Conservation (phyloP, 2,329 filamentous ascomycete species). For the Capronia coronata region DNA sequence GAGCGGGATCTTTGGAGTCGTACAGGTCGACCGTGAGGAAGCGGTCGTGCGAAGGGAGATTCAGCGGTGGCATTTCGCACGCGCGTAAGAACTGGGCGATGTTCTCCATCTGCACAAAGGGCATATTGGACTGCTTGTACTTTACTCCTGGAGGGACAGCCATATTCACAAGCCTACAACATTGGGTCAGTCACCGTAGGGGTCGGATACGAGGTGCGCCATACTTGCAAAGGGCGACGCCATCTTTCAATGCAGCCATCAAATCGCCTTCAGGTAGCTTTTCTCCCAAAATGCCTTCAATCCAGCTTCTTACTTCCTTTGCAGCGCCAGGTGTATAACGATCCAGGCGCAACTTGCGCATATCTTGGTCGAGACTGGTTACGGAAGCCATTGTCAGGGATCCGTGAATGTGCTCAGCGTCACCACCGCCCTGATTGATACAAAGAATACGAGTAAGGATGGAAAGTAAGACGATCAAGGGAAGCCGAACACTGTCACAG, state of each 20-base stretch:
- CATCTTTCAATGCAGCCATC: slow-evolving; percentile 80
- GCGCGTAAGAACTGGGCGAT: slow-evolving; percentile 91
- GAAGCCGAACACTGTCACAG: too few relatives aligned
- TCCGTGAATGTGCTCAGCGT: not conserved
- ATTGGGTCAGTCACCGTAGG: slow-evolving; percentile 25
- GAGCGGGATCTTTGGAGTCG: slow-evolving; percentile 90
- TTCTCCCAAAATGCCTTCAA: slow-evolving; percentile 73
- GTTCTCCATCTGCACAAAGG: slow-evolving; percentile 99
- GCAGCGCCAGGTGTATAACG: slow-evolving; percentile 89
- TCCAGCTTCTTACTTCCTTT: slow-evolving; percentile 77
- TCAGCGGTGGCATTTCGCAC: slow-evolving; percentile 77
- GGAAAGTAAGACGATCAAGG: not conserved
- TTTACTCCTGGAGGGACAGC: slow-evolving; percentile 72
- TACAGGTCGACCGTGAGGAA: slow-evolving; percentile 96
- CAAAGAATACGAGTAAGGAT: not conserved
- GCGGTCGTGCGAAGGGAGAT: slow-evolving; percentile 84
- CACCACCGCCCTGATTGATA: not conserved
- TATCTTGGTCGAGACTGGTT: slow-evolving; percentile 85
- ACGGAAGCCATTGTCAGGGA: slow-evolving; percentile 73
- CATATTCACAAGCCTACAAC: slow-evolving; percentile 69
- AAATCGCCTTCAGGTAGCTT: slow-evolving; percentile 67
- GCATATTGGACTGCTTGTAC: slow-evolving; percentile 90
- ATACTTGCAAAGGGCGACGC: slow-evolving; percentile 85
- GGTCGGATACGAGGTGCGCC: not conserved
- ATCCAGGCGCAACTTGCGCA: slow-evolving; percentile 85